Evolutionary conservation across 1,284 basidiomycete genomes (phyloP), one percentile per base, ranked within the genome.

Genomic region (Peniophora sp.): DNA sequence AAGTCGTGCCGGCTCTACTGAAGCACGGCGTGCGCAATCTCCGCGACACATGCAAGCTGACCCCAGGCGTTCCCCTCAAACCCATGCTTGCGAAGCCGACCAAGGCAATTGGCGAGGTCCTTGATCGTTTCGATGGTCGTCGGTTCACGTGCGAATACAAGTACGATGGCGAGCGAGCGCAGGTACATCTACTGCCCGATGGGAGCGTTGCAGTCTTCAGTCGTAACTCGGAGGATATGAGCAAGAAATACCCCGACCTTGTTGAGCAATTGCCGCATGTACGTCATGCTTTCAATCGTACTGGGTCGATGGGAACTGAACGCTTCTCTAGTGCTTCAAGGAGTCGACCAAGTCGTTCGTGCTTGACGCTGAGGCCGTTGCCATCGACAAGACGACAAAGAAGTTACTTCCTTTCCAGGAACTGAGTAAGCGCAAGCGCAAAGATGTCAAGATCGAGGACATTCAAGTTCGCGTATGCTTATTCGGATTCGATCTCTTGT

Each of bases 21-120:
- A 78, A 87, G 58, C 75, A 75, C 51, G 96, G 96, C 0, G 78
- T 96, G 39, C 78, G 81, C 48, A 74, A 79, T 12, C 69, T 99
- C 39, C 76, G 73, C 12, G 78, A 82, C 14, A 74, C 76, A 52
- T 98, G 97, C 75, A 94, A 91, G 65, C 80, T 99, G 25, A 96
- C 92, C 3, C 95, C 97, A 5, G 92, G 93, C 58, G 86, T 99
- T 3, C 97, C 97, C 0, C 77, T 99, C 41, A 99, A 99, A 64
- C 97, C 97, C 6, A 99, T 99, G 97, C 75, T 99, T 49, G 97
- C 97, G n/a, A 99, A 98, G 69, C 97, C 97, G 2, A 99, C 97
- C 0, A 99, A 99, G 67, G 96, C 96, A 0, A 98, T 99, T 59
- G 86, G 89, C n/a, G 97, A 99, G 68, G 96, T 99, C 5, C 79